These are phyloP conservation scores for Tetrapisispora arboricola DNA, from an alignment of 805 yeast genomes.

Conservation along the genomic window DNA sequence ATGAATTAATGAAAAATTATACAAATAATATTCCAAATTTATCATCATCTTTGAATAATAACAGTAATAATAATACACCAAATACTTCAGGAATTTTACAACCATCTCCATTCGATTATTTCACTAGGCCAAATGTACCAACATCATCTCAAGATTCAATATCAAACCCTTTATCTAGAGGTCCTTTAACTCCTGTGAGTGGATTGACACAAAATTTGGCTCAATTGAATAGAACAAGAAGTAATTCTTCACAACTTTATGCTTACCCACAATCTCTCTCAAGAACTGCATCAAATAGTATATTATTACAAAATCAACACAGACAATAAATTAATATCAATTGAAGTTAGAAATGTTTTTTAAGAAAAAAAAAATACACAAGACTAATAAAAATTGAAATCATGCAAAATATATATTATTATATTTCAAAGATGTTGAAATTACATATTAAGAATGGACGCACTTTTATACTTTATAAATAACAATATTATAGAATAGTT, in stretches of 20 bases:
- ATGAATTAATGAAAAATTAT: conserved; percentile 3
- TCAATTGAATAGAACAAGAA: conserved; percentile 15
- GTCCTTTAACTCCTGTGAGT: not conserved
- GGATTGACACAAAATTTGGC: conserved; percentile 3
- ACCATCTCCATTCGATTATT: conserved; percentile 6
- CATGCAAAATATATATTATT: too few species aligned
- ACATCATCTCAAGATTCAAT: conserved; percentile 6
- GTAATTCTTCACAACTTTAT: conserved; percentile 16
- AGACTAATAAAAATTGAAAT: not conserved
- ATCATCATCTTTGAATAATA: not conserved
- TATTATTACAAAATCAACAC: not conserved
- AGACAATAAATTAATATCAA: not conserved
- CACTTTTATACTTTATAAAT: too few species aligned
- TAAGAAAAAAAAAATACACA: too few species aligned
- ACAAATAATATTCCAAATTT: not conserved
- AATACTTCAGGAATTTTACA: conserved; percentile 3
- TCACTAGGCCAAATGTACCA: conserved; percentile 5
- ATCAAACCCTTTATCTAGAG: not conserved
- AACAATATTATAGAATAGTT: too few species aligned
- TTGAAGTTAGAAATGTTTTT: not conserved
- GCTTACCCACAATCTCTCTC: conserved; percentile 8
- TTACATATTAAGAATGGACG: too few species aligned
- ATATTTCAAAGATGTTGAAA: too few species aligned
- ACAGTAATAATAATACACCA: not conserved
- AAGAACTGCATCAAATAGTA: conserved; percentile 15